These are phyloP conservation scores for Penicillium cosmopolitanum DNA, from an alignment of 495 filamentous ascomycete species.

Conservation along the genomic window DNA sequence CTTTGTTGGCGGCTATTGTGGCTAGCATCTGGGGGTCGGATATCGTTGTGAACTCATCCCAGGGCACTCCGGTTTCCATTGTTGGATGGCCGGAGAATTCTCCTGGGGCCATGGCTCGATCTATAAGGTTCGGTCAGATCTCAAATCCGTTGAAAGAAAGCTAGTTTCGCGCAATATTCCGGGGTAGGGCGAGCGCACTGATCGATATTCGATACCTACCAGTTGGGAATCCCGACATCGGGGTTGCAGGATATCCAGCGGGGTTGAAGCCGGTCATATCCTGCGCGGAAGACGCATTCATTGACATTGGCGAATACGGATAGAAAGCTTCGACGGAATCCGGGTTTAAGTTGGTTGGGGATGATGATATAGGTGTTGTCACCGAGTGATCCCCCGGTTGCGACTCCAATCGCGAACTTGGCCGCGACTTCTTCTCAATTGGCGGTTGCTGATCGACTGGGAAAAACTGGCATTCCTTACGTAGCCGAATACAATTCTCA, in stretches of 20 bases:
- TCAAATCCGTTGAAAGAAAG: no score
- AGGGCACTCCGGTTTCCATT: conserved; percentile 42
- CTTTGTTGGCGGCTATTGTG: conserved; percentile 38
- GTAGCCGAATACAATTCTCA: conserved; percentile 92
- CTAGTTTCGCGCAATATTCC: neutral
- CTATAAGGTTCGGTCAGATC: conserved; percentile 18
- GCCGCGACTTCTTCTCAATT: conserved; percentile 53
- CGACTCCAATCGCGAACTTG: conserved; percentile 47
- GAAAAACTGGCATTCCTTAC: conserved; percentile 94
- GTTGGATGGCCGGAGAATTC: conserved; percentile 36
- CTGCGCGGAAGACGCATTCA: conserved; percentile 36
- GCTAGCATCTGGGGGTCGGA: conserved; percentile 44
- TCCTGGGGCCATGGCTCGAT: conserved; percentile 31
- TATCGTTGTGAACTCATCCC: conserved; percentile 50
- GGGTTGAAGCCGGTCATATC: conserved; percentile 43
- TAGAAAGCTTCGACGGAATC: conserved; percentile 48
- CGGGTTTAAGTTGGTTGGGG: conserved; percentile 34
- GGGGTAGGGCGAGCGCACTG: no score
- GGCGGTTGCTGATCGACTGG: conserved; percentile 86
- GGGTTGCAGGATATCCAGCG: conserved; percentile 34
- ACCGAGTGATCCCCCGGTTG: conserved; percentile 46
- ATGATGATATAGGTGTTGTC: conserved; percentile 47
- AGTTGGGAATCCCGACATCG: conserved; percentile 40
- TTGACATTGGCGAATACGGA: conserved; percentile 43
- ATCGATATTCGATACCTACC: conserved; percentile 29